Evolutionary conservation across 2,329 filamentous ascomycete genomes (phyloP).

Genomic region (Keithomyces neogunnii): DNA sequence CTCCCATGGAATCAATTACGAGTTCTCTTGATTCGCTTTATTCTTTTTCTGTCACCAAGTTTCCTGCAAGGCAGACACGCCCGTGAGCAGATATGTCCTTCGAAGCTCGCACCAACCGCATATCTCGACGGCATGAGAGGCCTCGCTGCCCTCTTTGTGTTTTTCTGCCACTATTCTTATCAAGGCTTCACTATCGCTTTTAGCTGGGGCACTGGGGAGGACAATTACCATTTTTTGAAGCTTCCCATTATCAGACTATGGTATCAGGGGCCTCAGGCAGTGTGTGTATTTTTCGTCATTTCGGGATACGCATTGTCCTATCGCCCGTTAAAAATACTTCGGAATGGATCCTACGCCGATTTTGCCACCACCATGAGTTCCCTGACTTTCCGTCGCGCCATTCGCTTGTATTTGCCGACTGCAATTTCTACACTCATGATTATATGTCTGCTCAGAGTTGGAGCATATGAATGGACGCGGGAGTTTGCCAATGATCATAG

Average conservation of each 20-base stretch:
- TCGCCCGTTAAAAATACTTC: constrained; percentile 38
- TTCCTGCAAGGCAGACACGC: constrained; percentile 38
- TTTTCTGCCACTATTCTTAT: constrained; percentile 49
- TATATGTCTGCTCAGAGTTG: constrained; percentile 33
- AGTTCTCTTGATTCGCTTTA: constrained; percentile 26
- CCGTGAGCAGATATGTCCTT: constrained; percentile 30
- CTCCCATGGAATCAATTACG: constrained; percentile 21
- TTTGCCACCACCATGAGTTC: constrained; percentile 39
- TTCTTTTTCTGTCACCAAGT: constrained; percentile 43
- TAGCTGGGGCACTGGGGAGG: constrained; percentile 36
- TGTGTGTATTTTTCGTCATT: constrained; percentile 54
- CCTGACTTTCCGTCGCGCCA: constrained; percentile 40
- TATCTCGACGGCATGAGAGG: constrained; percentile 52
- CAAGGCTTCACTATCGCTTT: constrained; percentile 43
- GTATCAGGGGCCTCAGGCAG: constrained; percentile 47
- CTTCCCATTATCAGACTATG: constrained; percentile 45
- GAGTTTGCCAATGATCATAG: constrained; percentile 33
- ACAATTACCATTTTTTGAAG: constrained; percentile 38
- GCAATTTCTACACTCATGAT: constrained; percentile 41
- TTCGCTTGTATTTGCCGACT: constrained; percentile 44
- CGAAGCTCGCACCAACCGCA: constrained; percentile 41
- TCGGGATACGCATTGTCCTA: constrained; percentile 53
- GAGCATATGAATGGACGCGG: constrained; percentile 39
- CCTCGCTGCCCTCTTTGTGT: constrained; percentile 45
- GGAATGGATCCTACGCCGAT: constrained; percentile 26